phyloP scores from a whole-genome alignment of 2,329 filamentous ascomycete species.

The Diaporthe citrichinensis region DNA sequence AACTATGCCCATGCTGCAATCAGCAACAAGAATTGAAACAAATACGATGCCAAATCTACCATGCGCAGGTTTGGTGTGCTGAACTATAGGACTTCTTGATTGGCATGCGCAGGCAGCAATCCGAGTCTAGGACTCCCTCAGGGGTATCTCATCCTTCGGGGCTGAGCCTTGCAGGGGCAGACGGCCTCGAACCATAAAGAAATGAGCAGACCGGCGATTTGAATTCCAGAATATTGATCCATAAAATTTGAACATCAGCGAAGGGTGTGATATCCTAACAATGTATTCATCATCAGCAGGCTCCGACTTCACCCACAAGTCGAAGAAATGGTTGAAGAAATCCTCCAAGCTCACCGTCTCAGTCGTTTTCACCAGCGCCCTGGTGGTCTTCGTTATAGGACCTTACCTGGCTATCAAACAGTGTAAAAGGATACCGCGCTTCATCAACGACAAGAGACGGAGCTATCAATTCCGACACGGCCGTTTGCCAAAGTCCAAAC shows the following conservation, averaged over 20 bases:
- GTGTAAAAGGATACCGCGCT: background rate
- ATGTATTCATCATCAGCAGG: background rate
- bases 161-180: background rate
- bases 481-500: background rate
- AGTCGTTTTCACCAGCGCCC: background rate
- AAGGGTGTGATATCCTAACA: fast-evolving
- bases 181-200: background rate
- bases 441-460: background rate
- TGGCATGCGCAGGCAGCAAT: background rate
- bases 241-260: background rate
- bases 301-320: background rate
- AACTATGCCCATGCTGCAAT: too few relatives aligned
- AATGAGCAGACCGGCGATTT: background rate
- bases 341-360: background rate
- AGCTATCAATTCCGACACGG: background rate
- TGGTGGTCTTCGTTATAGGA: background rate
- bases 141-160: background rate
- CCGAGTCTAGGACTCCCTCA: background rate
- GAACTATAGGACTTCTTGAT: background rate
- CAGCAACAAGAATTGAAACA: too few relatives aligned
- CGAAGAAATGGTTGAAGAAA: background rate
- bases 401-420: background rate
- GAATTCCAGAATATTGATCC: background rate
- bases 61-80: too few relatives aligned
- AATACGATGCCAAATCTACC: background rate